phyloP scores from a whole-genome alignment of 2,329 filamentous ascomycete genomes.

The Cytospora paraplurivora region DNA sequence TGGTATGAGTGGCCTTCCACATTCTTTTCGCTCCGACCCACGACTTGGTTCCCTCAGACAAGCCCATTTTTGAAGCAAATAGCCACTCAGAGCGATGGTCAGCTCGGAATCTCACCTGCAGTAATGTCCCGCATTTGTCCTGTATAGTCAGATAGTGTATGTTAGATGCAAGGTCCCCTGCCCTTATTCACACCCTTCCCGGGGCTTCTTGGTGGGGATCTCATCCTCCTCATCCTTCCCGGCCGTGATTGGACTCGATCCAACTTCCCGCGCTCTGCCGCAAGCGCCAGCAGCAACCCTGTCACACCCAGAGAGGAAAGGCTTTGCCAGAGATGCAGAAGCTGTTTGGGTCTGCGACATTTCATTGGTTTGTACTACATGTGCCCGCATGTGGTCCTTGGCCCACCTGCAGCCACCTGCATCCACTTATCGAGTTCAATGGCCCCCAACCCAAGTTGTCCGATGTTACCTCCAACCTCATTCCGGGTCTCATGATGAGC shows the following conservation, averaged over 20 bases:
- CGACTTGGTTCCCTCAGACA: neutral
- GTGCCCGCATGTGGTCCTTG: neutral
- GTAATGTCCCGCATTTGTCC: slow-evolving; percentile 15
- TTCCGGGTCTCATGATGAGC: neutral
- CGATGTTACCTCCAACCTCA: neutral
- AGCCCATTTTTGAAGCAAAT: neutral
- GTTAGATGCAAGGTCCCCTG: slow-evolving; percentile 32
- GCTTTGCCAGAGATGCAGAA: neutral
- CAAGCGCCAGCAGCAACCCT: slow-evolving; percentile 26
- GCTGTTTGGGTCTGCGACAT: slow-evolving; percentile 2
- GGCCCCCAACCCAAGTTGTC: neutral
- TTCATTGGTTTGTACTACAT: slow-evolving; percentile 12
- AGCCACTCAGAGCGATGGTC: slow-evolving; percentile 27
- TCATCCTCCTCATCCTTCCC: neutral
- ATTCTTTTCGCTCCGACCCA: slow-evolving; percentile 1
- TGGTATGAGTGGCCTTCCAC: slow-evolving; percentile 5
- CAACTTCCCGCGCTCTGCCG: slow-evolving; percentile 24
- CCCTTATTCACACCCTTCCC: slow-evolving; percentile 27
- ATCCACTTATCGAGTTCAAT: neutral
- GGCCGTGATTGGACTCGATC: slow-evolving; percentile 15
- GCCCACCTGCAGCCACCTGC: slow-evolving; percentile 8
- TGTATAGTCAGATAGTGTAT: too few relatives aligned
- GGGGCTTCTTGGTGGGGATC: neutral
- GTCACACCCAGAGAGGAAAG: slow-evolving; percentile 17
- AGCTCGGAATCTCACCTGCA: slow-evolving; percentile 25